Evolutionary conservation across 257 asterid genomes (phyloP), one percentile per base, ranked within the genome.

Genomic region (Solanum chilense): DNA sequence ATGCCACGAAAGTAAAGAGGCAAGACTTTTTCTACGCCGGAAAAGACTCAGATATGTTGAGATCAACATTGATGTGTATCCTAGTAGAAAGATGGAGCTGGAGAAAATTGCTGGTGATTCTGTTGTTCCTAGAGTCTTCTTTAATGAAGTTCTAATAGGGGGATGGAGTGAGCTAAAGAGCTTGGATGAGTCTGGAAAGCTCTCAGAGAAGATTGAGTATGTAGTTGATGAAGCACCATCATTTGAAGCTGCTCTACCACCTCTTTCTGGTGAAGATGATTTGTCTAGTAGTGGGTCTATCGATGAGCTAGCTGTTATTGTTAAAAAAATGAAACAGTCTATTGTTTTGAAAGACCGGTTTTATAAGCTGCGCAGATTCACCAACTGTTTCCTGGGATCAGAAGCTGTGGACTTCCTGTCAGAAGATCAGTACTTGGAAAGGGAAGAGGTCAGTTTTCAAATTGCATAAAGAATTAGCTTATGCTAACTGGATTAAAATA

Each of bases 181-280:
- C 78, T 90, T 95, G 90, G 99, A 94, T 88, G 94, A 91, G 89
- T 93, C 95, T 82, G 97, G 95, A 69, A 92, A 93, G 90, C 96
- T 96, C 88, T 88, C 27, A 20, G 98, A 95, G 92, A 96, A 96
- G 90, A 90, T 96, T 86, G 98, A 96, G 60, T 96, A 93, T 87
- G 97, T 95, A 52, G 85, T 94, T 58, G 87, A 86, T 87, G 99
- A 96, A 92, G 85, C 90, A 60, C 97, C 99, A 21, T 89, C 99
- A 12, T 91, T 88, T 90, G 95, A 95, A 91, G 97, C 98, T 86
- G 98, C 98, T 82, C 84, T 93, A 82, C 98, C 99, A n/a, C 99
- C 99, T 60, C 93, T 96, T 81, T 95, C 99, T 31, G 99, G 98
- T 90, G 99, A 96, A 91, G 99, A 96, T 93, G 99, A 95, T 88